phyloP scores from a whole-genome alignment of 306 rosid genomes.

The Calophaca sinica region DNA sequence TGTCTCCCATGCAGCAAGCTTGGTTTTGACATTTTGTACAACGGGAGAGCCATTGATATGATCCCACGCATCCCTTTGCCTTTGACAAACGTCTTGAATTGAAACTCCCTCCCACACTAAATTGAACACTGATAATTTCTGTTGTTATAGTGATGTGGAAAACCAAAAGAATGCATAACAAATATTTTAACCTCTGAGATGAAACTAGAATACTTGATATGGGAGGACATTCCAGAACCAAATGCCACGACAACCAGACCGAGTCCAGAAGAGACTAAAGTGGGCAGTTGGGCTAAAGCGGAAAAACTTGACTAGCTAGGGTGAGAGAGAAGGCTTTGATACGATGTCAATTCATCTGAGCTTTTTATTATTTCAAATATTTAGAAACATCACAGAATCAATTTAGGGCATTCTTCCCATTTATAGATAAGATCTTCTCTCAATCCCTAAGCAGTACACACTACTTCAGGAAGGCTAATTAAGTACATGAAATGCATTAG shows the following conservation, averaged over 20 bases:
- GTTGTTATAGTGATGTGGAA: not conserved
- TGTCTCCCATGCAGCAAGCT: not conserved
- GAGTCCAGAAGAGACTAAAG: too few relatives aligned
- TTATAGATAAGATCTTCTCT: not conserved
- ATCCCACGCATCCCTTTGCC: not conserved
- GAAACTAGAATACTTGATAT: too few relatives aligned
- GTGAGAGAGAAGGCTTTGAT: too few relatives aligned
- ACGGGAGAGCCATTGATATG: not conserved
- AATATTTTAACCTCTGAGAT: not conserved
- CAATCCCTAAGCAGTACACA: not conserved
- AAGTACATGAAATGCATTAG: not conserved
- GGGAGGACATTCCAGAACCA: too few relatives aligned
- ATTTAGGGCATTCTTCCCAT: not conserved
- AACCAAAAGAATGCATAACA: not conserved
- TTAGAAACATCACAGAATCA: not conserved
- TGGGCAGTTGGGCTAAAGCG: too few relatives aligned
- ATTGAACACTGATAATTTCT: conserved; percentile 3
- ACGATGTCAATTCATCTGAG: too few relatives aligned
- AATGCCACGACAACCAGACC: too few relatives aligned
- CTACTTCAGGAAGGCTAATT: conserved; percentile 14
- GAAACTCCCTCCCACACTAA: not conserved
- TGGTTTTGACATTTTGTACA: not conserved
- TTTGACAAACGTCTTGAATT: too few relatives aligned
- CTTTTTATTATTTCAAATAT: not conserved
- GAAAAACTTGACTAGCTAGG: too few relatives aligned